A percentile compares a stretch with the other conserved stretches of the same genome.
These are phyloP conservation scores for Microcera coccophila DNA, from an alignment of 2,329 filamentous ascomycete species.

Conservation along the genomic window DNA sequence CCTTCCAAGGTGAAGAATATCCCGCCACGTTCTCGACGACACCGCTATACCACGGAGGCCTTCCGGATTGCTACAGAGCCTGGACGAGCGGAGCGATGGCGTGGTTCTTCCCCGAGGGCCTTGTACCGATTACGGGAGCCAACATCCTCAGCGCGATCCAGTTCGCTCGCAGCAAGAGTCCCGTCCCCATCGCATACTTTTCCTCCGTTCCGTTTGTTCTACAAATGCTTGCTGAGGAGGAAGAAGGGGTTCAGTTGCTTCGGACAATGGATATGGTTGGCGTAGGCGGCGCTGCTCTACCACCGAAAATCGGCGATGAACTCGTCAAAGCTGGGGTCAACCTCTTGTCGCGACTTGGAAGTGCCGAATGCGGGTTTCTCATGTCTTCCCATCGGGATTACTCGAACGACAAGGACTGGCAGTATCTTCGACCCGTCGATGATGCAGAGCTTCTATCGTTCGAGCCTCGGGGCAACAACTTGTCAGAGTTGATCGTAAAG, in stretches of 20 bases:
- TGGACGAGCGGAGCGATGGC: slow-evolving; percentile 58
- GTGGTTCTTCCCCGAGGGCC: slow-evolving; percentile 59
- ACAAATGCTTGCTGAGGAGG: slow-evolving; percentile 47
- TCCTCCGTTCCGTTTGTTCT: slow-evolving; percentile 59
- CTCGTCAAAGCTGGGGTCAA: too few relatives aligned
- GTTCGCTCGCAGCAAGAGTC: slow-evolving; percentile 27
- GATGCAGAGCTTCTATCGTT: too few relatives aligned
- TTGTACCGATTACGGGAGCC: slow-evolving; percentile 51
- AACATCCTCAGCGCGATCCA: slow-evolving; percentile 50
- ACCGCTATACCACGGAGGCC: slow-evolving; percentile 62
- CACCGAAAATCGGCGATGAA: too few relatives aligned
- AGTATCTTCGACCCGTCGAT: too few relatives aligned
- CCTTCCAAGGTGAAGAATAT: slow-evolving; percentile 33
- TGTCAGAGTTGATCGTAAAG: too few relatives aligned
- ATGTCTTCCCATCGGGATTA: too few relatives aligned
- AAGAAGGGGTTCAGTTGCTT: slow-evolving; percentile 40
- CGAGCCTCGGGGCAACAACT: too few relatives aligned
- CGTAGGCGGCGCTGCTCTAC: too few relatives aligned
- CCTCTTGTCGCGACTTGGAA: too few relatives aligned
- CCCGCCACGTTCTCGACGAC: slow-evolving; percentile 60
- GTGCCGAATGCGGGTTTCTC: too few relatives aligned
- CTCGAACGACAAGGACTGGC: too few relatives aligned
- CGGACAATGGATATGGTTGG: slow-evolving; percentile 57
- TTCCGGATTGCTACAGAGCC: slow-evolving; percentile 58
- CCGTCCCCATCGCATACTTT: slow-evolving; percentile 49